Evolutionary conservation across 2,329 filamentous ascomycete species (phyloP), one percentile per base, ranked within the genome.

Genomic region (Keithomyces neogunnii): DNA sequence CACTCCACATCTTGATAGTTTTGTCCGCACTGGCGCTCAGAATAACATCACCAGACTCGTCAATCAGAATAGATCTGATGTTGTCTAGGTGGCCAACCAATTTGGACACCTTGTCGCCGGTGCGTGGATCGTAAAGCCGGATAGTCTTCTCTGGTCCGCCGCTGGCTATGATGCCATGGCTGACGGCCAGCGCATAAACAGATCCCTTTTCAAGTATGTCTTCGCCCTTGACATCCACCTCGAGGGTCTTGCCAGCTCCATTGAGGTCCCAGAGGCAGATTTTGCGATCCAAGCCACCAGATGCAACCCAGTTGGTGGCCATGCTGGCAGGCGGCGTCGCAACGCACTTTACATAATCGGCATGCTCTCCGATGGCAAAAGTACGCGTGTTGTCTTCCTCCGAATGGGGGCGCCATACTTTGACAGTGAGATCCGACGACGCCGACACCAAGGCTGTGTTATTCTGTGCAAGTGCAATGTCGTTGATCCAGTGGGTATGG

Each of bases 71-170:
- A 59, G 92, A 86, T 46, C 93, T 84, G 58, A 99, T 85, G 58
- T 92, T 96, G 74, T 95, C 91, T 26, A 92, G 95, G 66, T 99
- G 93, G 4, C 93, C 93, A 28, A 97, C 89, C 58, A 99, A 92
- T 68, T 96, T 97, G 56, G 91, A 97, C 53, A 97, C 86, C 56
- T 88, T 81, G 71, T 93, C 89, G 51, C 92, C 92, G 8, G 89
- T 86, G 60, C 86, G 84, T 46, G 89, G 82, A 68, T 99, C 93
- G 87, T 95, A 96, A 11, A 99, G 74, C 49, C 93, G 81, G 35
- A 97, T 88, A 43, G 90, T 89, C 63, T 89, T 93, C 70, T 99
- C 93, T 0, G 93, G 93, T 0, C 93, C 93, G 52, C 93, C 93
- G 63, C 89, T 95, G 33, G 92, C 93, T 49, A 99, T 75, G 51